Percentiles rank a stretch among this genome's conserved stretches.
Conservation (phyloP, 768 basidiomycete genomes). For the Boletus reticulatus region DNA sequence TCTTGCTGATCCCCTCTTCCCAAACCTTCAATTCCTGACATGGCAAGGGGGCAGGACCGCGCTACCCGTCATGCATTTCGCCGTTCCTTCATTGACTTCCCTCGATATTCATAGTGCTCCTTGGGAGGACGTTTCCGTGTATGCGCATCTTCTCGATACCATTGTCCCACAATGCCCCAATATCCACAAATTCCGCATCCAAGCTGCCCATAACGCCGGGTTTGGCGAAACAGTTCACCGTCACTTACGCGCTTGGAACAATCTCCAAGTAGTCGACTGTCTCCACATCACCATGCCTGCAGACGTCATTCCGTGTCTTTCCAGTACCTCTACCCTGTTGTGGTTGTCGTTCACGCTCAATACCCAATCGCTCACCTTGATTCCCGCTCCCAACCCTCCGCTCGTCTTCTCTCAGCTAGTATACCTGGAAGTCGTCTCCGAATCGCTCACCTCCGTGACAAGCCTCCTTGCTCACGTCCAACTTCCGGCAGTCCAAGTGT, state of each 20-base stretch:
- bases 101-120: not conserved
- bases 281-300: not conserved
- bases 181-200: constrained; percentile 1
- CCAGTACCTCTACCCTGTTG: not conserved
- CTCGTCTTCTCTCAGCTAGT: not conserved
- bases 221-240: not conserved
- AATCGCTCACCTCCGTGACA: not conserved
- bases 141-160: not conserved
- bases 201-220: not conserved
- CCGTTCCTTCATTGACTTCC: not conserved
- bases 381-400: not conserved
- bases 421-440: constrained; percentile 1
- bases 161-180: constrained; percentile 1
- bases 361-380: not conserved
- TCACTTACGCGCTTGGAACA: not conserved
- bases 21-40: constrained; percentile 2
- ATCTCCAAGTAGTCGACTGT: not conserved
- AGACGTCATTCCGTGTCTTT: not conserved
- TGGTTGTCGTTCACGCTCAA: not conserved
- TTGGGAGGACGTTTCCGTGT: not conserved
- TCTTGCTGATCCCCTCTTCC: not conserved
- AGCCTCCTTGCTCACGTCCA: not conserved
- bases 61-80: not conserved
- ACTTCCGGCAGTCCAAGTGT: not conserved
- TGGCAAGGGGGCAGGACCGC: constrained; percentile 1